Evolutionary conservation across 1,284 basidiomycete species (phyloP), one percentile per base, ranked within the genome.

Genomic region (Coniophora puteana): DNA sequence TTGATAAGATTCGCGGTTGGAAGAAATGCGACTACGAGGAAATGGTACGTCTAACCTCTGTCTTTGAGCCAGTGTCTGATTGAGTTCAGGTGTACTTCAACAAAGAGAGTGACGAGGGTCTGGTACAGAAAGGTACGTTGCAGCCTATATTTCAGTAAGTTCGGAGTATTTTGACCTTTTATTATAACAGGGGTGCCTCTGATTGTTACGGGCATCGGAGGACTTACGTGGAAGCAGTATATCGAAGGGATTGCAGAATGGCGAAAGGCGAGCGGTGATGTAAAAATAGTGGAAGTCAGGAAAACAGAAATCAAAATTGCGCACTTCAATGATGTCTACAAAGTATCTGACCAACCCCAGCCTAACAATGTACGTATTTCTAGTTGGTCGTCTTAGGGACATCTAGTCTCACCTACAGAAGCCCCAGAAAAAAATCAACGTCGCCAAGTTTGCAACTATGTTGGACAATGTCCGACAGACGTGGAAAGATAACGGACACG

Each of bases 241-340:
- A 17, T 16, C 7, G 20, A 28, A 30, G 45, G 45, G 22, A 40
- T 49, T 20, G 45, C 33, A 22, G 16, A 18, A 24, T 49, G 47
- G 47, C 36, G 37, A n/a, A n/a, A n/a, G n/a, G n/a, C n/a, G n/a
- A n/a, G n/a, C n/a, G n/a, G n/a, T n/a, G n/a, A n/a, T n/a, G n/a
- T n/a, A n/a, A n/a, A n/a, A n/a, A n/a, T n/a, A n/a, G n/a, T n/a
- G n/a, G n/a, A n/a, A n/a, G n/a, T n/a, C n/a, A n/a, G n/a, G n/a
- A n/a, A n/a, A n/a, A n/a, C 26, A 16, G 13, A 29, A 16, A 29
- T 50, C 13, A 34, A 26, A 13, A 50, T 50, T 20, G 48, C 43
- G 12, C 48, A 50, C 37, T 50, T 50, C 43, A 51, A 51, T 40
- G 49, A 51, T 35, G 49, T 51, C 8, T 51, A 51, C 34, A 44